Evolutionary conservation across 2,329 filamentous ascomycete species (phyloP).

Genomic region (Aureobasidium pullulans): DNA sequence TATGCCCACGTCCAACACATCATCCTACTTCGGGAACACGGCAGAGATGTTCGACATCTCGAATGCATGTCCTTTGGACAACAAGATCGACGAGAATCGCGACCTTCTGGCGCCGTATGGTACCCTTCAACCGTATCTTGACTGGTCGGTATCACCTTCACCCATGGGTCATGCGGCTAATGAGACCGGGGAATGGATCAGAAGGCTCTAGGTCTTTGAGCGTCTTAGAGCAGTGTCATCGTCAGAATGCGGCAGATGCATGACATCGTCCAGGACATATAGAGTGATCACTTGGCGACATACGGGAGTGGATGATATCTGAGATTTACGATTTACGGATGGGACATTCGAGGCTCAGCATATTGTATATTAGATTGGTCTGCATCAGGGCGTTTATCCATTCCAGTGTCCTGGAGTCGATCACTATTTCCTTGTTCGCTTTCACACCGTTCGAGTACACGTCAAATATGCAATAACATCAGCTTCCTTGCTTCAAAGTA

Average conservation of each 20-base stretch:
- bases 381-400: neutral
- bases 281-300: neutral
- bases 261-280: neutral
- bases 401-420: neutral
- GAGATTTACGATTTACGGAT: neutral
- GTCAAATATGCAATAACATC: neutral
- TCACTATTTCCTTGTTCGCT: neutral
- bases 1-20: neutral
- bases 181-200: neutral
- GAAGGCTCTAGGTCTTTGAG: neutral
- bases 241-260: neutral
- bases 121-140: neutral
- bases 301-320: neutral
- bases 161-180: neutral
- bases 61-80: neutral
- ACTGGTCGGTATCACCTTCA: conserved; percentile 2
- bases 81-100: neutral
- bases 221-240: neutral
- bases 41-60: neutral
- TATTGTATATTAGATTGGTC: neutral
- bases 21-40: neutral
- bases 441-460: neutral
- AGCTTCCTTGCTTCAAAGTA: neutral
- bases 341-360: neutral
- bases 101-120: neutral